Evolutionary conservation across 2,329 filamentous ascomycete genomes (phyloP).

Genomic region (Raffaelea ambrosiae): DNA sequence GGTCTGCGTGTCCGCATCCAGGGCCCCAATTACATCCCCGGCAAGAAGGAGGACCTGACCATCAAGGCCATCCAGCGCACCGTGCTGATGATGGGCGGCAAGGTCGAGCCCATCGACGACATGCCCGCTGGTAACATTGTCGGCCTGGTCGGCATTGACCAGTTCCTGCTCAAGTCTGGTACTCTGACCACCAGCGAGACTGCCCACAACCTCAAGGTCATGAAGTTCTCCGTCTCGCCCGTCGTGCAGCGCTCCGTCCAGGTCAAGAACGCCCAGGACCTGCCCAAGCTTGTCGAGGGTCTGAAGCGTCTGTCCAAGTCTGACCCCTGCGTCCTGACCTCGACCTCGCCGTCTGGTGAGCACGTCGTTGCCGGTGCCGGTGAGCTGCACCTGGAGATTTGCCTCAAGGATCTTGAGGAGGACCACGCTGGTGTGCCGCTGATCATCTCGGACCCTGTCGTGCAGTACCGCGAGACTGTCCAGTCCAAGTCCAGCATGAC

Average conservation of each 20-base stretch:
- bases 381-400: constrained; percentile 99
- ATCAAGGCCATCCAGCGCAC: constrained; percentile 99
- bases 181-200: constrained; percentile 95
- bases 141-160: constrained; percentile 97
- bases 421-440: constrained; percentile 98
- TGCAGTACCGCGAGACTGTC: constrained; percentile 98
- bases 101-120: constrained; percentile 95
- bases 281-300: constrained; percentile 99
- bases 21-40: constrained; percentile 96
- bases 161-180: constrained; percentile 99
- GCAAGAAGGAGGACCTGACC: constrained; percentile 98
- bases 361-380: constrained; percentile 98
- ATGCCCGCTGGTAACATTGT: constrained; percentile 99
- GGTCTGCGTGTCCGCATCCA: constrained; percentile 99
- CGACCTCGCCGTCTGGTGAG: constrained; percentile 87
- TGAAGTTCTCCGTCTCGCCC: constrained; percentile 99
- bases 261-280: constrained; percentile 99
- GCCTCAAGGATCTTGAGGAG: constrained; percentile 99
- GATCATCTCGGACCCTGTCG: constrained; percentile 95
- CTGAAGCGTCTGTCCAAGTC: constrained; percentile 99
- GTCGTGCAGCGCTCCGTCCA: constrained; percentile 98
- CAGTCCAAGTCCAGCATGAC: constrained; percentile 78
- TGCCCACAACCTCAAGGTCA: constrained; percentile 99
- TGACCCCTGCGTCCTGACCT: constrained; percentile 92
- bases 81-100: constrained; percentile 99